Evolutionary conservation across 441 rosid genomes (phyloP).

Genomic region (Populus trichocarpa): DNA sequence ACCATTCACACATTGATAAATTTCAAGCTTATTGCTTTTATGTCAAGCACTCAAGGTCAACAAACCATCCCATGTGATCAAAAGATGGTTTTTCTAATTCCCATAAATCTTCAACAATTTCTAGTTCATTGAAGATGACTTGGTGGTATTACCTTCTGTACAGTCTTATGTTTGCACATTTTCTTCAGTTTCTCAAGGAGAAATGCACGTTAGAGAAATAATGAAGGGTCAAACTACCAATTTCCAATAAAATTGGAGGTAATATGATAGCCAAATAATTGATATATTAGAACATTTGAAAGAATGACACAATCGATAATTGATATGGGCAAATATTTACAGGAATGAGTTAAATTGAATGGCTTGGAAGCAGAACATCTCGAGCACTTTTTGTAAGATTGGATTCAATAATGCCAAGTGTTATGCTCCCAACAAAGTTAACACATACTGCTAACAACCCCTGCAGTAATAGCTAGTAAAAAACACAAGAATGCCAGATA

Average conservation of each 20-base stretch:
- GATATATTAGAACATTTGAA: neutral
- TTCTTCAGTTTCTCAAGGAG: neutral
- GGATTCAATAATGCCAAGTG: neutral
- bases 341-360: neutral
- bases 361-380: neutral
- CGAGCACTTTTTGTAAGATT: neutral
- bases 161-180: neutral
- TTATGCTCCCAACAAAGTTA: neutral
- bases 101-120: neutral
- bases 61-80: neutral
- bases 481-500: neutral
- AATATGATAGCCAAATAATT: neutral
- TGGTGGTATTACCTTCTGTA: neutral
- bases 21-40: neutral
- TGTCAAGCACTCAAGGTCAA: neutral
- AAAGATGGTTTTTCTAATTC: neutral
- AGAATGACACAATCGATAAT: neutral
- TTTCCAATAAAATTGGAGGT: neutral
- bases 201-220: no score
- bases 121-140: neutral
- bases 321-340: neutral
- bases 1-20: neutral
- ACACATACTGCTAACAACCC: neutral
- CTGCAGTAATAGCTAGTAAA: neutral
- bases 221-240: neutral